Conservation (phyloP, 2,329 filamentous ascomycete genomes). For the Alternaria sp. region DNA sequence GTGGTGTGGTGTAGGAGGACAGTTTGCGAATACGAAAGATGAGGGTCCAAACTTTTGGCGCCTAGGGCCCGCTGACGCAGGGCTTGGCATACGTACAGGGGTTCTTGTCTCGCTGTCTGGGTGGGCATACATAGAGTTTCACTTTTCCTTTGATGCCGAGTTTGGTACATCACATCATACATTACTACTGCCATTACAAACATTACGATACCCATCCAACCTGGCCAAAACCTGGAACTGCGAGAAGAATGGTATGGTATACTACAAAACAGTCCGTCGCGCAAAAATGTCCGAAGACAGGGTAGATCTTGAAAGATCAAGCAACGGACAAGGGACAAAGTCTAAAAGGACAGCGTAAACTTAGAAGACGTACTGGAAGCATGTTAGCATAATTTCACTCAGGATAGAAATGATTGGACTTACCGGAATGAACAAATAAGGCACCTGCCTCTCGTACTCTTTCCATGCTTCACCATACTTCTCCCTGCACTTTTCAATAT, state of each 20-base stretch:
- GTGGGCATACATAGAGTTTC: not conserved
- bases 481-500: slow-evolving; percentile 76
- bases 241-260: slow-evolving; percentile 13
- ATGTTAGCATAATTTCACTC: not conserved
- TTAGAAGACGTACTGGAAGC: slow-evolving; percentile 10
- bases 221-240: slow-evolving; percentile 12
- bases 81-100: slow-evolving; percentile 14
- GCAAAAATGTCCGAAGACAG: not conserved
- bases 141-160: not conserved
- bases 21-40: slow-evolving; percentile 7
- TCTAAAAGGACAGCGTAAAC: not conserved
- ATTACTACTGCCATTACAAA: slow-evolving; percentile 30
- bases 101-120: not conserved
- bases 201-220: slow-evolving; percentile 19
- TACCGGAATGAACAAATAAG: slow-evolving; percentile 83
- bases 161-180: slow-evolving; percentile 15
- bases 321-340: not conserved
- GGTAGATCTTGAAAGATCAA: slow-evolving; percentile 2
- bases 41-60: slow-evolving; percentile 5
- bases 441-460: slow-evolving; percentile 81
- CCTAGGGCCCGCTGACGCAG: slow-evolving; percentile 21
- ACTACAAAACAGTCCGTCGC: slow-evolving; percentile 7
- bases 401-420: slow-evolving; percentile 12
- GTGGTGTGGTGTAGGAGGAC: slow-evolving; percentile 9
- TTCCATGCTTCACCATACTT: slow-evolving; percentile 86